Evolutionary conservation across 202 grass and related monocot species (phyloP).

Genomic region (Cymbopogon flexuosus): DNA sequence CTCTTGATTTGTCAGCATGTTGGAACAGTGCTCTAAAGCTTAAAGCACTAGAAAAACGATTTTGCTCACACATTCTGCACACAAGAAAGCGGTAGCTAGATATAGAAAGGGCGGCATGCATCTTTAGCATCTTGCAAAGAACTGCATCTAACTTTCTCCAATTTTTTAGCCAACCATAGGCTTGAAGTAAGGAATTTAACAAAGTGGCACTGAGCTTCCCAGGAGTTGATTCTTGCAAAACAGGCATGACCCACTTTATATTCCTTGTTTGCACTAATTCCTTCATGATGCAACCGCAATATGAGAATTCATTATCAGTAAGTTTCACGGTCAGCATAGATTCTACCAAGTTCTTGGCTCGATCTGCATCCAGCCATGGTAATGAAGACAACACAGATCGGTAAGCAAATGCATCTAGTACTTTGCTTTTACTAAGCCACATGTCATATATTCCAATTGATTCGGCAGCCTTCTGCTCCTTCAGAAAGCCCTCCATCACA

Average conservation of each 20-base stretch:
- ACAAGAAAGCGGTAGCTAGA: conserved; percentile 64
- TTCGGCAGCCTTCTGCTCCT: conserved; percentile 59
- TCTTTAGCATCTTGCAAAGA: conserved; percentile 68
- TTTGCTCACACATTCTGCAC: conserved; percentile 50
- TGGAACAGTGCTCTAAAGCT: conserved; percentile 51
- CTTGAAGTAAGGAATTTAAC: conserved; percentile 62
- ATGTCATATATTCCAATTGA: conserved; percentile 67
- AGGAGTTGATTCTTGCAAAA: conserved; percentile 43
- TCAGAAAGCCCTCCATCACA: conserved; percentile 77
- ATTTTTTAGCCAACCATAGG: conserved; percentile 50
- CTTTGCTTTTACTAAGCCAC: conserved; percentile 42
- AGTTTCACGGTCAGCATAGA: conserved; percentile 27
- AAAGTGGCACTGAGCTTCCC: conserved; percentile 38
- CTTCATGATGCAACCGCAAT: conserved; percentile 30
- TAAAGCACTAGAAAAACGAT: conserved; percentile 44
- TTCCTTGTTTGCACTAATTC: conserved; percentile 56
- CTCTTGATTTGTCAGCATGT: conserved; percentile 35
- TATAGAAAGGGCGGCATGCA: conserved; percentile 49
- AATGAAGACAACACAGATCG: conserved; percentile 41
- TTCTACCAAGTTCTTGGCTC: conserved; percentile 46
- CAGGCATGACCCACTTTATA: conserved; percentile 32
- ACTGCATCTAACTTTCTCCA: conserved; percentile 50
- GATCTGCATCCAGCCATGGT: conserved; percentile 45
- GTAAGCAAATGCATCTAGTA: conserved; percentile 20
- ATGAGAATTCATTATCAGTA: conserved; percentile 24